Percentiles rank a stretch among this genome's conserved stretches.
Evolutionary conservation across 1,284 basidiomycete species (phyloP).

Genomic region (Sanghuangporus baumii): DNA sequence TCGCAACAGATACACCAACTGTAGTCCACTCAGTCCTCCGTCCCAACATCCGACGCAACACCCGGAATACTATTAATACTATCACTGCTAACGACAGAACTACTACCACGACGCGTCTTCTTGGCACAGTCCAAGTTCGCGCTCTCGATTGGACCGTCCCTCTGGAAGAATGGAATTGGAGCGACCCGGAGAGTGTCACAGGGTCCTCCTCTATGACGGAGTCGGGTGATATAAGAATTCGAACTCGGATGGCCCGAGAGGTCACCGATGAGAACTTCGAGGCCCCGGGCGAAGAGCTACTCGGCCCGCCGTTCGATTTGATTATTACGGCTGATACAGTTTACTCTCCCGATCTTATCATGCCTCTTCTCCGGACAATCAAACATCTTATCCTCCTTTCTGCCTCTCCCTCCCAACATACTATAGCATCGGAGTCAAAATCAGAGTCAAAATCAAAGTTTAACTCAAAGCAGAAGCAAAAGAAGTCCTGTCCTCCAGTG

Average conservation of each 20-base stretch:
- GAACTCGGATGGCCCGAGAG: too few species aligned
- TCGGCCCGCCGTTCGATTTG: constrained; percentile 64
- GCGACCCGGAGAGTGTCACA: constrained; percentile 31
- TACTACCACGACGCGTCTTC: constrained; percentile 26
- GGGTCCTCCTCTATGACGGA: background rate
- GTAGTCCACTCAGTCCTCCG: constrained; percentile 65
- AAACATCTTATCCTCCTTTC: constrained; percentile 40
- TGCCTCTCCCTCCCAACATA: constrained; percentile 14
- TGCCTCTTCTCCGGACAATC: constrained; percentile 70
- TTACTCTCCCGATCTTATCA: constrained; percentile 59
- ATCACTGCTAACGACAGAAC: too few species aligned
- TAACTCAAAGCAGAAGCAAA: background rate
- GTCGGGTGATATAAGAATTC: too few species aligned
- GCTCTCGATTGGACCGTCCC: constrained; percentile 61
- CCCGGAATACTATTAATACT: constrained; percentile 23
- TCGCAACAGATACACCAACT: constrained; percentile 73
- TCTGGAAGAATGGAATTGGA: constrained; percentile 52
- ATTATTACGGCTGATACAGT: constrained; percentile 85
- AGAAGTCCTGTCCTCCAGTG: constrained; percentile 35
- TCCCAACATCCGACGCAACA: constrained; percentile 58
- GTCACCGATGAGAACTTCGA: too few species aligned
- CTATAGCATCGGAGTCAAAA: constrained; percentile 20
- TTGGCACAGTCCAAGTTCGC: constrained; percentile 42
- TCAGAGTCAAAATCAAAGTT: background rate
- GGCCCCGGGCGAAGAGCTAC: constrained; percentile 18